Evolutionary conservation across 495 filamentous ascomycete species (phyloP), one percentile per base, ranked within the genome.

Genomic region (Cercophora sp.): DNA sequence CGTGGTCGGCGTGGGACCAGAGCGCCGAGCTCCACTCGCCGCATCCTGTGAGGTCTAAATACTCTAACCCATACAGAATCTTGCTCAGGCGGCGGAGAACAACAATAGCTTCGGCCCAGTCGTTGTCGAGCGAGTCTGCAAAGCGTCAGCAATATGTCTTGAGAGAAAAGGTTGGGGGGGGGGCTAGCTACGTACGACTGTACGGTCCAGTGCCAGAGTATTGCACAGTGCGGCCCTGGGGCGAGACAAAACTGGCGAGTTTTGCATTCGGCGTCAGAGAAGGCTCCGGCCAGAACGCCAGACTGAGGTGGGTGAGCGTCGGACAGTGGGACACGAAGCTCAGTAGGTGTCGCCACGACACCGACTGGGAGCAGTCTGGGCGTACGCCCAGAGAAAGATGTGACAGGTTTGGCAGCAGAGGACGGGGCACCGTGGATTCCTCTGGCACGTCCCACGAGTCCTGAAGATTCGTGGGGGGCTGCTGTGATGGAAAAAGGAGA

Each of bases 1-100:
- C 60, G 19, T 66, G 60, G 5, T 63, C 65, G 24, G 59, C 59
- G 10, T 63, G 60, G 0, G 55, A 61, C 43, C 57, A 64, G 36
- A 95, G 65, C 1, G 86, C 87, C 3, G 69, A 65, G 25, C 80
- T 62, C 91, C 91, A 96, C 13, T 77, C 73, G 0, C 66, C 68
- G 64, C 90, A 96, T 13, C 88, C 89, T 52, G 86, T 87, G 11
- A 96, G 69, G 61, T 93, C 89, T 0, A 96, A 76, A 69, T 84
- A 91, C 63, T 88, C 80, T 1, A 96, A 73, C 39, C 81, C 79
- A 61, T 90, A 88, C 1, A 86, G 79, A 10, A 69, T 71, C 22
- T 73, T 74, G 47, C 85, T 86, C 0, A 96, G 73, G 10, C 80
- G 77, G n/a, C 84, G 79, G 2, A 95, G 69, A 3, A 93, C 69